These are phyloP conservation scores for Ophiocordyceps sinensis DNA, from an alignment of 2,329 filamentous ascomycete species.

Conservation along the genomic window DNA sequence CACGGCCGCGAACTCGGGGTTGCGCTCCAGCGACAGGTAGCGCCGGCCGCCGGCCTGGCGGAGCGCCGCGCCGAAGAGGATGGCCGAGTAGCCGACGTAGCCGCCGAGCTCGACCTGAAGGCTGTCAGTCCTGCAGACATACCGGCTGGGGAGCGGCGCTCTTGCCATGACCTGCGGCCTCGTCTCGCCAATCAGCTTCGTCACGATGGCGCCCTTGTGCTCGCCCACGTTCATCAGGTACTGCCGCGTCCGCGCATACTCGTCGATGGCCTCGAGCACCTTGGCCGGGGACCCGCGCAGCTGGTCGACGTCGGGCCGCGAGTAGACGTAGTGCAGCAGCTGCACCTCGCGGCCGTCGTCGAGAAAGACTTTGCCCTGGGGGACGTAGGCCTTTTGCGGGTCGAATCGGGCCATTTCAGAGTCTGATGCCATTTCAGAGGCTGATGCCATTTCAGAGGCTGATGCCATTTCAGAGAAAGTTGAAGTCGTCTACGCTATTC, in stretches of 20 bases:
- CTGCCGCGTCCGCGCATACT: not conserved
- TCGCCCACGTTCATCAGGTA: conserved; percentile 72
- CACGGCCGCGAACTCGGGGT: conserved; percentile 59
- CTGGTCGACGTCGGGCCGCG: conserved; percentile 43
- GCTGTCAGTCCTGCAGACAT: too few relatives aligned
- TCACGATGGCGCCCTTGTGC: conserved; percentile 58
- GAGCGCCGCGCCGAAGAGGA: conserved; percentile 57
- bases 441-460: too few relatives aligned
- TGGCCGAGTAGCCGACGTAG: conserved; percentile 70
- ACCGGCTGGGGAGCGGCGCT: too few relatives aligned
- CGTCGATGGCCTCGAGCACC: conserved; percentile 21
- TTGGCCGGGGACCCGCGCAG: conserved; percentile 49
- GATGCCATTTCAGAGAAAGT: too few relatives aligned
- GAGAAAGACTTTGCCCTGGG: conserved; percentile 31
- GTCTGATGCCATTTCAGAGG: too few relatives aligned
- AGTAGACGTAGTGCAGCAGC: conserved; percentile 55
- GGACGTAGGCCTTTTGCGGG: conserved; percentile 23
- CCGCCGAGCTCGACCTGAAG: conserved; percentile 57
- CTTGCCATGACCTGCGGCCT: conserved; percentile 48
- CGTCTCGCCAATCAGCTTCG: conserved; percentile 48
- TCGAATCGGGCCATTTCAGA: conserved; percentile 17
- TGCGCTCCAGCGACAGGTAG: conserved; percentile 61
- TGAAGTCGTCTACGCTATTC: too few relatives aligned
- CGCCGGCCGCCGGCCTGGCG: conserved; percentile 45
- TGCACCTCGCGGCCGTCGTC: conserved; percentile 64